phyloP scores from a whole-genome alignment of 305 asterid genomes.

The Andrographis paniculata region DNA sequence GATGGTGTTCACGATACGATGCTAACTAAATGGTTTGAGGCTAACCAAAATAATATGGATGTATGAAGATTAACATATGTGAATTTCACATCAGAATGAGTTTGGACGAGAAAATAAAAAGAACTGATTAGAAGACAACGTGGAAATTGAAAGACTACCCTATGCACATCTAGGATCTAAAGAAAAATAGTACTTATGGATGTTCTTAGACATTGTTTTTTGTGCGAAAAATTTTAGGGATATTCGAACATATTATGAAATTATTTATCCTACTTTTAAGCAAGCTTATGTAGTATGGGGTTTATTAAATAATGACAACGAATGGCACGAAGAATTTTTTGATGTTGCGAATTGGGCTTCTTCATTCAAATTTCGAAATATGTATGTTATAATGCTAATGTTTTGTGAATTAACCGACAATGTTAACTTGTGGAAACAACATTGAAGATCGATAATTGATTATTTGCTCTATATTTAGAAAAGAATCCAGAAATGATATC shows the following conservation, averaged over 20 bases:
- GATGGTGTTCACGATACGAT: not conserved
- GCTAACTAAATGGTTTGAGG: constrained; percentile 11
- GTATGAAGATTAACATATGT: constrained; percentile 1
- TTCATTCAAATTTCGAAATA: not conserved
- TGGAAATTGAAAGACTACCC: not conserved
- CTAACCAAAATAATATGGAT: not conserved
- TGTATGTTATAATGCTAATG: constrained; percentile 5
- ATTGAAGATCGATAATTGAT: not conserved
- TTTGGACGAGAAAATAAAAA: not conserved
- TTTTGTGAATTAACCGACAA: constrained; percentile 3
- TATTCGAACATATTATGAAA: not conserved
- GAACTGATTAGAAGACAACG: constrained; percentile 1
- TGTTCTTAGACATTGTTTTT: constrained; percentile 6
- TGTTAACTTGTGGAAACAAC: not conserved
- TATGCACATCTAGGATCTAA: constrained; percentile 3
- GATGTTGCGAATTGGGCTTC: constrained; percentile 9
- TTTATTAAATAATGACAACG: constrained; percentile 10
- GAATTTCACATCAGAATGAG: constrained; percentile 5
- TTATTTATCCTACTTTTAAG: constrained; percentile 6
- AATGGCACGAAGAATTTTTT: constrained; percentile 7
- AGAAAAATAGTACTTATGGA: constrained; percentile 2
- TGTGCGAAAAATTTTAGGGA: not conserved
- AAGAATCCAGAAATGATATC: not conserved
- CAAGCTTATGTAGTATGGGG: not conserved
- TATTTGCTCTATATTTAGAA: not conserved